Conservation (phyloP, 192 early-diverging fungal genomes). For the Coemansia sp. region DNA sequence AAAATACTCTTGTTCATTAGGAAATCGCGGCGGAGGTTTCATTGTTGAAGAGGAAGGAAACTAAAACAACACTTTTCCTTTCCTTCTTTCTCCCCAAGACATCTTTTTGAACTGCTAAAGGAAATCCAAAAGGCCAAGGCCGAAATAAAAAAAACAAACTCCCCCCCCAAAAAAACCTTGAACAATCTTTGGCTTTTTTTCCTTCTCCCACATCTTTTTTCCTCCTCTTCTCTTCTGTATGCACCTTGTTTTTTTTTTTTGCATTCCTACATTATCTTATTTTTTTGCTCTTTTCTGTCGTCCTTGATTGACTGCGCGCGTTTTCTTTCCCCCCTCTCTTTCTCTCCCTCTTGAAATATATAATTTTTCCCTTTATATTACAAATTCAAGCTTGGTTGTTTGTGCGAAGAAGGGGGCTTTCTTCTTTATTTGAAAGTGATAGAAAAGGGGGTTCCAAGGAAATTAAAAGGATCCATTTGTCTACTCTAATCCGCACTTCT, state of each 20-base stretch:
- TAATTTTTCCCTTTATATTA: too few relatives aligned
- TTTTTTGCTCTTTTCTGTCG: slow-evolving; percentile 2
- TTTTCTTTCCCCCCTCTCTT: not conserved
- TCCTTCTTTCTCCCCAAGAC: too few relatives aligned
- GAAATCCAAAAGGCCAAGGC: not conserved
- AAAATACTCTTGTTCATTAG: too few relatives aligned
- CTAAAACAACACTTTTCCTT: too few relatives aligned
- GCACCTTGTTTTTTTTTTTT: slow-evolving; percentile 37
- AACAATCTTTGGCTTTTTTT: slow-evolving; percentile 4
- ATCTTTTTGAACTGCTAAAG: too few relatives aligned
- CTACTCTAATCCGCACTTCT: not conserved
- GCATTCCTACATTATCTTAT: slow-evolving; percentile 2
- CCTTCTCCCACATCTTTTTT: slow-evolving; percentile 1
- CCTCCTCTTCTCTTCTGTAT: slow-evolving; percentile 15
- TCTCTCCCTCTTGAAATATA: too few relatives aligned
- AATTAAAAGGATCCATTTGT: too few relatives aligned
- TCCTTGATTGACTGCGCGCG: not conserved
- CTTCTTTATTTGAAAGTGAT: too few relatives aligned
- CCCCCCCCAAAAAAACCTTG: not conserved
- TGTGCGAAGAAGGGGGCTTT: too few relatives aligned
- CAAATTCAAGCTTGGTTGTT: slow-evolving; percentile 1
- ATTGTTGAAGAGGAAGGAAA: too few relatives aligned
- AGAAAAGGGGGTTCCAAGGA: too few relatives aligned
- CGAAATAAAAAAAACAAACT: slow-evolving; percentile 7
- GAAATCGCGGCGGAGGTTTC: too few relatives aligned